Evolutionary conservation across 2,329 filamentous ascomycete species (phyloP).

Genomic region (Paraphoma sp.): DNA sequence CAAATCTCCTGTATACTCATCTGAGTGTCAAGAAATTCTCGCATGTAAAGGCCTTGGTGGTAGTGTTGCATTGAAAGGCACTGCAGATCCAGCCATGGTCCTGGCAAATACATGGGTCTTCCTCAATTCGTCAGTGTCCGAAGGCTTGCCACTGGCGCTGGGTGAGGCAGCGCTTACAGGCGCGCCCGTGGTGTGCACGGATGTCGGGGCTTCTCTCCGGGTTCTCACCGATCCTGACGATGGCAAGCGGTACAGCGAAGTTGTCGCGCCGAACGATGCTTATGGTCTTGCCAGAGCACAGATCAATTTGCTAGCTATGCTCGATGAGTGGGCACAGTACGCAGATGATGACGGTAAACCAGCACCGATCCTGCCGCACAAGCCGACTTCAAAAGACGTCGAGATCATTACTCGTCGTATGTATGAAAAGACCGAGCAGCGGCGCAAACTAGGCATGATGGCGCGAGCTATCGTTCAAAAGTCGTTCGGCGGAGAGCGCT

Average conservation of each 20-base stretch:
- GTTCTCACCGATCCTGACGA: constrained; percentile 62
- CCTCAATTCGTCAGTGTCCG: constrained; percentile 64
- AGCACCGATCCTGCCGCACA: constrained; percentile 54
- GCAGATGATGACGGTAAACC: constrained; percentile 57
- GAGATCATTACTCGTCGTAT: constrained; percentile 62
- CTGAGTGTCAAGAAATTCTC: constrained; percentile 64
- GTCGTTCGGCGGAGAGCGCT: constrained; percentile 65
- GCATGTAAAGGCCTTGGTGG: constrained; percentile 61
- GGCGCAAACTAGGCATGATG: constrained; percentile 65
- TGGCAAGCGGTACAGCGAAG: constrained; percentile 62
- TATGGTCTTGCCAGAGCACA: constrained; percentile 66
- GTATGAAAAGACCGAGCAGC: constrained; percentile 65
- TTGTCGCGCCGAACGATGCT: constrained; percentile 70
- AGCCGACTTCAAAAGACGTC: constrained; percentile 59
- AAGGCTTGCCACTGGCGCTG: constrained; percentile 63
- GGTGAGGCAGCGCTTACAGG: constrained; percentile 65
- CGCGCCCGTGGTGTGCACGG: constrained; percentile 63
- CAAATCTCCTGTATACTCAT: constrained; percentile 66
- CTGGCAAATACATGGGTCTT: constrained; percentile 52
- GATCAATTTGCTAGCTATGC: constrained; percentile 66
- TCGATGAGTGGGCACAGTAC: constrained; percentile 67
- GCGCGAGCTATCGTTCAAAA: constrained; percentile 65
- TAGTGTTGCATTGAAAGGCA: constrained; percentile 61
- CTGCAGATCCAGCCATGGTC: constrained; percentile 60
- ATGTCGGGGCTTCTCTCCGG: constrained; percentile 62